A percentile compares a stretch with the other conserved stretches of the same genome.
Conservation (phyloP, 1,139 yeast genomes). For the Nematodospora anomalae region DNA sequence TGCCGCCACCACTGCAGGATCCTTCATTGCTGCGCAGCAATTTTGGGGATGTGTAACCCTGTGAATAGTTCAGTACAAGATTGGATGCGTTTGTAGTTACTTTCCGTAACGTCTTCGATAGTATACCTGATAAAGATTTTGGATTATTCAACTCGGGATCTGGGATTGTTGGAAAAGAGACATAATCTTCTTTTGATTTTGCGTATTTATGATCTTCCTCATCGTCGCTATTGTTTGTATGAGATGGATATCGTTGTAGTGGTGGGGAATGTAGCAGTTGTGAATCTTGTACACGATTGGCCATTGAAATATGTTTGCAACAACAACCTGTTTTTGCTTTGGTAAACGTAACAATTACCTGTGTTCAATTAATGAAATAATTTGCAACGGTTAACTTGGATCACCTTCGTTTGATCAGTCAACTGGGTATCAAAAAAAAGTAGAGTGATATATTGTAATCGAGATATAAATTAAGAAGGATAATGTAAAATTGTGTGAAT, state of each 20-base stretch:
- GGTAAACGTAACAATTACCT: no score
- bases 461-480: no score
- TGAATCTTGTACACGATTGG: conserved; percentile 1
- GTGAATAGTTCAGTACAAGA: conserved; percentile 35
- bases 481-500: no score
- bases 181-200: conserved; percentile 28
- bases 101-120: conserved; percentile 43
- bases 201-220: not conserved
- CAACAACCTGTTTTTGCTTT: no score
- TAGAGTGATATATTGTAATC: no score
- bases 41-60: conserved; percentile 4
- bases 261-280: conserved; percentile 1
- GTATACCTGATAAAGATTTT: conserved; percentile 32
- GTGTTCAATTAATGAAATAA: no score
- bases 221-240: conserved; percentile 16
- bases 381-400: no score
- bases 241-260: conserved; percentile 8
- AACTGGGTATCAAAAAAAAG: no score
- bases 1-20: conserved; percentile 3
- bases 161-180: conserved; percentile 47
- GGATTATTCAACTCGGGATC: conserved; percentile 41
- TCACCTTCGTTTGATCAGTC: no score
- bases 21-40: conserved; percentile 1
- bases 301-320: not conserved
- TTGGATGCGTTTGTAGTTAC: conserved; percentile 47